phyloP scores from a whole-genome alignment of 257 asterid genomes.

The Solanum acaule region DNA sequence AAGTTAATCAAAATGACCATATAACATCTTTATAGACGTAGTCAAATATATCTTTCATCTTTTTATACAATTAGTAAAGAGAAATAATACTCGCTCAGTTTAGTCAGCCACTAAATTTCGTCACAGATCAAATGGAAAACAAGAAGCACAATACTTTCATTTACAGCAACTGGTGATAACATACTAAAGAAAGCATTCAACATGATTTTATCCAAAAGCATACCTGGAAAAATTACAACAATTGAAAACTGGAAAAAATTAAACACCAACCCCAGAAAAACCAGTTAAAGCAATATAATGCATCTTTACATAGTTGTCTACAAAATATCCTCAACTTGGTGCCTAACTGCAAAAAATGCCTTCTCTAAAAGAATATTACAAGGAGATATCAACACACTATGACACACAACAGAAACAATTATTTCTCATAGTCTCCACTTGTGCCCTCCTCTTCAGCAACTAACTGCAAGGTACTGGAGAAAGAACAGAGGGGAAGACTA shows the following conservation, averaged over 20 bases:
- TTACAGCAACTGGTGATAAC: neutral
- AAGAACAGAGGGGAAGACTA: neutral
- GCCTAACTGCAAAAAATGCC: constrained; percentile 71
- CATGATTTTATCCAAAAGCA: neutral
- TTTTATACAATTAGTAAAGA: neutral
- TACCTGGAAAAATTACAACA: neutral
- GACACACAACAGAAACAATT: constrained; percentile 28
- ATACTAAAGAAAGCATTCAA: neutral
- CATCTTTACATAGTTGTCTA: constrained; percentile 6
- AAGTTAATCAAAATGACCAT: neutral
- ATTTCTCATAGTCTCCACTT: constrained; percentile 11
- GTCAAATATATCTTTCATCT: neutral
- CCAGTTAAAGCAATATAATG: neutral
- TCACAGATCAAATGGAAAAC: neutral
- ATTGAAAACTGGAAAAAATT: neutral
- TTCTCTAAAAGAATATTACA: constrained; percentile 73
- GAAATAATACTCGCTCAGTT: neutral
- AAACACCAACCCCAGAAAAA: neutral
- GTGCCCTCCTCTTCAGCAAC: constrained; percentile 7
- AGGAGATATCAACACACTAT: constrained; percentile 53
- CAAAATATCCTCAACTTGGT: constrained; percentile 32
- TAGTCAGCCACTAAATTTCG: neutral
- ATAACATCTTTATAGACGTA: neutral
- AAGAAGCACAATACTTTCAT: neutral
- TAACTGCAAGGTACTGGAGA: neutral